A percentile compares a stretch with the other conserved stretches of the same genome.
These are phyloP conservation scores for Colletotrichum falcatum DNA, from an alignment of 2,329 filamentous ascomycete genomes.

Conservation along the genomic window DNA sequence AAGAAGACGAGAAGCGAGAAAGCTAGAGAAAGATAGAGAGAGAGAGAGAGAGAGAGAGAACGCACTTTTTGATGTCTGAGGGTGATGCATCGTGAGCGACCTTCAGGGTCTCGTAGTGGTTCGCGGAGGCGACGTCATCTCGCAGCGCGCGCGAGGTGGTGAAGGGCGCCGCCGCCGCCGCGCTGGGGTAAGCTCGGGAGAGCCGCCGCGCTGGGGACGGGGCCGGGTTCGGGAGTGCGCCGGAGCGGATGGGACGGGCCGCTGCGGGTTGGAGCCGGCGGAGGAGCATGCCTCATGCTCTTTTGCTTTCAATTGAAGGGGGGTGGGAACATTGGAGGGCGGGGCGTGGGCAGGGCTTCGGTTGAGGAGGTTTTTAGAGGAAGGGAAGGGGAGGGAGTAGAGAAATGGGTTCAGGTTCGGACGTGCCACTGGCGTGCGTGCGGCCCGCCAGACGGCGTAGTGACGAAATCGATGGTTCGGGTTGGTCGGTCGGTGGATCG, in stretches of 20 bases:
- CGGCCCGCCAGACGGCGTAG: conserved; percentile 7
- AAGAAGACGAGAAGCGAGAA: not conserved
- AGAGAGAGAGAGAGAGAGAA: not conserved
- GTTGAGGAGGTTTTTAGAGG: not conserved
- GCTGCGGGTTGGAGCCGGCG: conserved; percentile 50
- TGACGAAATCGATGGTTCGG: conserved; percentile 45
- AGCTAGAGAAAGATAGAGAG: not conserved
- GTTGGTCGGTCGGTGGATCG: conserved; percentile 33
- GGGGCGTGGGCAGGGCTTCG: not conserved
- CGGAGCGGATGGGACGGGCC: conserved; percentile 44
- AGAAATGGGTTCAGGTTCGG: not conserved
- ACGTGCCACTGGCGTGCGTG: not conserved
- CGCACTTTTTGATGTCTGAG: conserved; percentile 85
- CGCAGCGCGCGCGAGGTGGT: conserved; percentile 47
- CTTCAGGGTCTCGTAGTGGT: conserved; percentile 86
- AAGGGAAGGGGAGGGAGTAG: too few relatives aligned
- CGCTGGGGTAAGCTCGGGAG: not conserved
- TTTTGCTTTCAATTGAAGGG: not conserved
- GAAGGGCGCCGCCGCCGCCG: conserved; percentile 42
- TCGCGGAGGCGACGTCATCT: conserved; percentile 56
- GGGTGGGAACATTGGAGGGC: conserved; percentile 4
- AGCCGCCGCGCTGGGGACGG: not conserved
- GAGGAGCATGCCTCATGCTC: conserved; percentile 73
- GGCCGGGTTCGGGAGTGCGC: conserved; percentile 10
- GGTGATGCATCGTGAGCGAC: conserved; percentile 77